A percentile compares a stretch with the other conserved stretches of the same genome.
Conservation (phyloP, 257 asterid species). For the Nicotiana paniculata region DNA sequence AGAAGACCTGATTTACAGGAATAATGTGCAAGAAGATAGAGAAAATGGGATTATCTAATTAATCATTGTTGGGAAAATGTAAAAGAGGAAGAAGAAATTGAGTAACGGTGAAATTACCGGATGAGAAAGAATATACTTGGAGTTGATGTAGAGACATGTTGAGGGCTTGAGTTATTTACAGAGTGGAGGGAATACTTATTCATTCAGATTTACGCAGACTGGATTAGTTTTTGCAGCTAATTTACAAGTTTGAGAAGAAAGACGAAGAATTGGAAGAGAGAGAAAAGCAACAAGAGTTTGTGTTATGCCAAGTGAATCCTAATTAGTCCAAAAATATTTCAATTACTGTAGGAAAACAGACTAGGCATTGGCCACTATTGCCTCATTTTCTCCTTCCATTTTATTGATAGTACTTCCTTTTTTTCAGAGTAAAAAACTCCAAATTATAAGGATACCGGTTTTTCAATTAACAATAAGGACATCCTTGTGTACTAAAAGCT, state of each 20-base stretch:
- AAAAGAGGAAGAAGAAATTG: not conserved
- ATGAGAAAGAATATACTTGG: not conserved
- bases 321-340: not conserved
- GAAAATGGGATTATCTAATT: not conserved
- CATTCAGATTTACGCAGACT: not conserved
- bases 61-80: not conserved
- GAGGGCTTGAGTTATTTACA: not conserved
- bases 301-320: conserved; percentile 10
- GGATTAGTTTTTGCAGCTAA: not conserved
- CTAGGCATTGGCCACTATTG: not conserved
- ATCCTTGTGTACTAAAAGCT: not conserved
- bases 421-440: not conserved
- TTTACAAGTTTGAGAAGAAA: not conserved
- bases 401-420: not conserved
- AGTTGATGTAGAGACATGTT: conserved; percentile 1
- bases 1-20: not conserved
- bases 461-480: not conserved
- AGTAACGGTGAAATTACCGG: not conserved
- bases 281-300: not conserved
- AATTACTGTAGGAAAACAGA: not conserved
- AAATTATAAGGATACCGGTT: not conserved
- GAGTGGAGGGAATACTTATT: not conserved
- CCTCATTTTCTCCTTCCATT: not conserved
- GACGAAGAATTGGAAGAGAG: not conserved
- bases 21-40: conserved; percentile 5